These are phyloP conservation scores for Zygotorulaspora danielsina DNA, from an alignment of 805 yeast species.

Conservation along the genomic window DNA sequence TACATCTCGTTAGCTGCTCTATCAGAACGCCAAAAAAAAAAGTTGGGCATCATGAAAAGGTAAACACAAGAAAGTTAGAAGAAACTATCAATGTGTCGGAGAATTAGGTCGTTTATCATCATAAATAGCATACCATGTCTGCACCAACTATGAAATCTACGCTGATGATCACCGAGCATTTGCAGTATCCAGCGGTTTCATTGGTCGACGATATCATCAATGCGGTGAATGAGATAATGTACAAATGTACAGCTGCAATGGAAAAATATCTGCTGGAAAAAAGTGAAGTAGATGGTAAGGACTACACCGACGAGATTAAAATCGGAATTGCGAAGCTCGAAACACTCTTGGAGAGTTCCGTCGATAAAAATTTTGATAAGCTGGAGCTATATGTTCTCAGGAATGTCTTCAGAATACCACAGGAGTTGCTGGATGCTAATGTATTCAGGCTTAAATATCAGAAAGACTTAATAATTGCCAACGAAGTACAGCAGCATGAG, in stretches of 20 bases:
- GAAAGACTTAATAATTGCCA: conserved; percentile 40
- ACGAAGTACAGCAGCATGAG: conserved; percentile 10
- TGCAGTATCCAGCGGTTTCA: conserved; percentile 79
- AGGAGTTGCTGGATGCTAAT: conserved; percentile 58
- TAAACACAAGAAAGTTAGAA: not conserved
- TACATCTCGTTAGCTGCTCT: too few relatives aligned
- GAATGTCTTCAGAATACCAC: conserved; percentile 70
- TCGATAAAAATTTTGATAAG: conserved; percentile 80
- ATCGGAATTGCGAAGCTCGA: conserved; percentile 81
- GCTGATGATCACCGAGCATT: conserved; percentile 72
- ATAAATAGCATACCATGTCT: too few relatives aligned
- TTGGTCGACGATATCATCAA: conserved; percentile 83
- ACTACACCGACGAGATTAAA: conserved; percentile 52
- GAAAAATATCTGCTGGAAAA: conserved; percentile 52
- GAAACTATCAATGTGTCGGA: too few relatives aligned
- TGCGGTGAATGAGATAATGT: conserved; percentile 78
- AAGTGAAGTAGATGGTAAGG: conserved; percentile 18
- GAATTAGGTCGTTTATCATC: too few relatives aligned
- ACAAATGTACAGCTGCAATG: conserved; percentile 74
- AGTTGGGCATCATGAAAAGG: too few relatives aligned
- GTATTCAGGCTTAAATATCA: conserved; percentile 69
- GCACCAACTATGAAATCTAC: conserved; percentile 40
- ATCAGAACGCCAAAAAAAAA: too few relatives aligned
- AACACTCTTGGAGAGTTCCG: conserved; percentile 64
- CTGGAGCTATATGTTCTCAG: conserved; percentile 77